Base-by-base conservation (phyloP, 495 filamentous ascomycete genomes). In the Talaromyces trachyspermus region DNA sequence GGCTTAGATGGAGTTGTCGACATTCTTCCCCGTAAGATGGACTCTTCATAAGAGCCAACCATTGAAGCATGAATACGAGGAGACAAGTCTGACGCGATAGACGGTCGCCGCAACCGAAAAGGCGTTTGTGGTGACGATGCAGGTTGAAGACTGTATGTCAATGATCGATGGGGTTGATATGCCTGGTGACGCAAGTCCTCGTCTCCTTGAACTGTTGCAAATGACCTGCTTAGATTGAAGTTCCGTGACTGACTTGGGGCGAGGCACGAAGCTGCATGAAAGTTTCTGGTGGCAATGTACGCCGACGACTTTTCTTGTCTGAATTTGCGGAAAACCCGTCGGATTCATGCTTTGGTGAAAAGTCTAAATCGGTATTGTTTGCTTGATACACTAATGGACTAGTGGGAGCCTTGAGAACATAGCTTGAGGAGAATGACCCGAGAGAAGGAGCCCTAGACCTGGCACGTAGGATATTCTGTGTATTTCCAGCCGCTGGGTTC, bases 11-110 rank as follows among this genome's bases (percentile, higher is more conserved):
- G 94, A 7, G 83, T 92, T 10, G 89, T 97, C 33, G 94, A 97
- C 92, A 98, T 98, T 45, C 94, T 79, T 22, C 92, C 92, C 18
- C 88, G 80, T 3, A 98, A 69, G 42, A 98, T 96, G 3, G 88
- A 95, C 64, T 98, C 92, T 62, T 98, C 92, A 55, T 95, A 98
- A 3, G 92, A 96, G 0, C 92, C 92, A 14, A 98, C 92, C 84
- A 98, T 89, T 3, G 90, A 86, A 19, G 91, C 91, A 68, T 90
- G 87, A 23, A 88, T 84, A 17, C 90, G 72, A 2, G 87, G 77
- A 11, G 88, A 86, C 12, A 70, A 64, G 15, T 96, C 90, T 2
- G 85, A 84, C 29, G 79, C 74, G 47, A 84, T 72, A 1, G 89
- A 95, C 1, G 84, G 84, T 29, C 86, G 71, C 43, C 88, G 76